Evolutionary conservation across 345 rosid genomes (phyloP), one percentile per base, ranked within the genome.

Genomic region (Linum usitatissimum): DNA sequence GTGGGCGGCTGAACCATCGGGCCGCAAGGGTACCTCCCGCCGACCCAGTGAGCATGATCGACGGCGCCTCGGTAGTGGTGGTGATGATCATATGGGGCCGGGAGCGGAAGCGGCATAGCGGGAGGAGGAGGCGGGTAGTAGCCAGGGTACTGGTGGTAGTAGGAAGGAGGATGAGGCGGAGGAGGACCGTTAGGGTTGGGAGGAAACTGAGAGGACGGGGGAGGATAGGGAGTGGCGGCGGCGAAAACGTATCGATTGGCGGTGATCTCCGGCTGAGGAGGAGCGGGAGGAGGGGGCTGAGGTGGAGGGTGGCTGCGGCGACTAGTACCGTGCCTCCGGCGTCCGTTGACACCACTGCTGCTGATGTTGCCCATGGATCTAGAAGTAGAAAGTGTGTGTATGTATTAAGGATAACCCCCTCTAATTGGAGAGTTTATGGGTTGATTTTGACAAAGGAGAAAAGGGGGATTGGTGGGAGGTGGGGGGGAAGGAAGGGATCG

Each of bases 171-270:
- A 34, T 34, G 38, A 19, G 59, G 59, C 1, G 77, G 78, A 3
- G 75, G 71, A 59, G 78, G 81, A 14, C 76, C 75, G 70, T 76
- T 79, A 9, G 84, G 77, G 68, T 85, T 10, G 8, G 51, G 13
- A 9, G 51, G 51, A 10, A 15, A 15, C 17, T 10, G 51, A 45
- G 51, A 10, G 17, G 51, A 82, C 57, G 81, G 95, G 17, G 82
- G 54, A 1, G 94, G 96, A 66, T 80, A 90, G 6, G 99, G 95
- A 18, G 96, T 86, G 30, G 91, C 97, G 2, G 97, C 96, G 0
- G 99, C 87, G 70, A 89, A 83, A 5, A 89, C 90, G 70, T 82
- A 79, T 10, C 84, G 86, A 66, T 78, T 92, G 51, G 91, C 65
- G n/a, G 83, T 55, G 73, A 79, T 78, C 66, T 87, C 99, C n/a